These are phyloP conservation scores for Aspergillus piperis DNA, from an alignment of 2,329 filamentous ascomycete genomes.

Conservation along the genomic window DNA sequence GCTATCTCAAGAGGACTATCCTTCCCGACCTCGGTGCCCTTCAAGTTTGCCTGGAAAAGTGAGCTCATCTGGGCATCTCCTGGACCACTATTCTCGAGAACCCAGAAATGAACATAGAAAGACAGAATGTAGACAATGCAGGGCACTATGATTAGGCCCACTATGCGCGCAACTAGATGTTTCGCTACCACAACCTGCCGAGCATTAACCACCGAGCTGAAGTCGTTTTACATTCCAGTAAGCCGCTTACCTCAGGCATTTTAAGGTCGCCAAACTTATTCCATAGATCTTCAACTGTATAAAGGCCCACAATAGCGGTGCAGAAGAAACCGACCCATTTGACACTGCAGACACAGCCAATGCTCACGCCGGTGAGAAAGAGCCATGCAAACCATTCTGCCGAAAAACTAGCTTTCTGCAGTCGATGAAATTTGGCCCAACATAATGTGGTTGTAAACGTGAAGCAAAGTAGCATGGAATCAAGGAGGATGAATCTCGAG, in stretches of 20 bases:
- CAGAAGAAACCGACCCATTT: conserved; percentile 98
- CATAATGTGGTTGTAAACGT: conserved; percentile 97
- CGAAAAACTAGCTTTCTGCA: conserved; percentile 82
- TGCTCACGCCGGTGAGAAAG: conserved; percentile 87
- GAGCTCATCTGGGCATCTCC: conserved; percentile 99
- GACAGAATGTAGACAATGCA: conserved; percentile 92
- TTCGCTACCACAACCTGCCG: conserved; percentile 66
- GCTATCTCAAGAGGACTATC: conserved; percentile 93
- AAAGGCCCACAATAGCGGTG: conserved; percentile 90
- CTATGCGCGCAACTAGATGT: conserved; percentile 76
- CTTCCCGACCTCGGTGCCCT: conserved; percentile 89
- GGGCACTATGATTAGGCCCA: conserved; percentile 86
- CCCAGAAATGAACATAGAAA: conserved; percentile 91
- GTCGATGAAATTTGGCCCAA: conserved; percentile 94
- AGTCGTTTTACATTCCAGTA: not conserved
- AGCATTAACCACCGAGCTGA: conserved; percentile 20
- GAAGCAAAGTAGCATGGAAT: conserved; percentile 98
- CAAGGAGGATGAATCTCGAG: conserved; percentile 94
- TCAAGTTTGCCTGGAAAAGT: conserved; percentile 94
- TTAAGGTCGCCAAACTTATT: conserved; percentile 93
- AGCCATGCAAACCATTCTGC: conserved; percentile 94
- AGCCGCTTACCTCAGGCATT: conserved; percentile 73
- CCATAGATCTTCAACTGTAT: conserved; percentile 96
- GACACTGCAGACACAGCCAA: conserved; percentile 97
- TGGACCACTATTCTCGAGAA: conserved; percentile 89